These are phyloP conservation scores for Chernovozyma sophiae-reginae DNA, from an alignment of 1,139 yeast genomes.

Conservation along the genomic window DNA sequence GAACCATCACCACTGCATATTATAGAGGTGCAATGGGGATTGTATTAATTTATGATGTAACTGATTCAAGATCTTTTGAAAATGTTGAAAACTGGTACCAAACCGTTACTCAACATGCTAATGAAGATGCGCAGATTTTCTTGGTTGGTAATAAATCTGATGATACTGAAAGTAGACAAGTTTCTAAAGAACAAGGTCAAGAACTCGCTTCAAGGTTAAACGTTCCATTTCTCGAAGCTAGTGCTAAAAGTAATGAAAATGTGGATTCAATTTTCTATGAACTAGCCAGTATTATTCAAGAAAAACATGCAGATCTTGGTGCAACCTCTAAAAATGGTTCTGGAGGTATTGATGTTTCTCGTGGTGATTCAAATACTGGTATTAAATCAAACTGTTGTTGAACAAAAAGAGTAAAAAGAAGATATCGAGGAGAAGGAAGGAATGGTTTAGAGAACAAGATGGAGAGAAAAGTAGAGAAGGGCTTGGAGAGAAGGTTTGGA, in stretches of 20 bases:
- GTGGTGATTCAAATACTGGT: slow-evolving; percentile 21
- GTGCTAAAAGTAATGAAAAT: slow-evolving; percentile 89
- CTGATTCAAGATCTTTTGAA: slow-evolving; percentile 90
- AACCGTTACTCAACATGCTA: slow-evolving; percentile 94
- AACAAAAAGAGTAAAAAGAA: no score
- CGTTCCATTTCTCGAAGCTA: slow-evolving; percentile 89
- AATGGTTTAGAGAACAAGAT: no score
- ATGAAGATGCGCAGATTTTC: slow-evolving; percentile 90
- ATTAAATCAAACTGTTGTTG: slow-evolving; percentile 41
- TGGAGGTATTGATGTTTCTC: slow-evolving; percentile 46
- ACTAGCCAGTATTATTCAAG: slow-evolving; percentile 84
- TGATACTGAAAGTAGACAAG: slow-evolving; percentile 71
- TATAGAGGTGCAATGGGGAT: slow-evolving; percentile 99
- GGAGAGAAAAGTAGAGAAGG: no score
- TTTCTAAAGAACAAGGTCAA: slow-evolving; percentile 85
- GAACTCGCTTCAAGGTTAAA: slow-evolving; percentile 83
- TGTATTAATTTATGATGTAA: slow-evolving; percentile 90
- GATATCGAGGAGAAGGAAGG: no score
- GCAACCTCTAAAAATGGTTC: slow-evolving; percentile 19
- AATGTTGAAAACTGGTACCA: slow-evolving; percentile 86
- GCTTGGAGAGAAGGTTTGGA: no score
- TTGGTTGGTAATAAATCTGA: slow-evolving; percentile 95
- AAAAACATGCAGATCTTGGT: slow-evolving; percentile 53
- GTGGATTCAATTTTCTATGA: slow-evolving; percentile 91
- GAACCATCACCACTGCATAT: slow-evolving; percentile 97